These are phyloP conservation scores for Pichia ethanolica DNA, from an alignment of 805 yeast genomes.

Conservation along the genomic window DNA sequence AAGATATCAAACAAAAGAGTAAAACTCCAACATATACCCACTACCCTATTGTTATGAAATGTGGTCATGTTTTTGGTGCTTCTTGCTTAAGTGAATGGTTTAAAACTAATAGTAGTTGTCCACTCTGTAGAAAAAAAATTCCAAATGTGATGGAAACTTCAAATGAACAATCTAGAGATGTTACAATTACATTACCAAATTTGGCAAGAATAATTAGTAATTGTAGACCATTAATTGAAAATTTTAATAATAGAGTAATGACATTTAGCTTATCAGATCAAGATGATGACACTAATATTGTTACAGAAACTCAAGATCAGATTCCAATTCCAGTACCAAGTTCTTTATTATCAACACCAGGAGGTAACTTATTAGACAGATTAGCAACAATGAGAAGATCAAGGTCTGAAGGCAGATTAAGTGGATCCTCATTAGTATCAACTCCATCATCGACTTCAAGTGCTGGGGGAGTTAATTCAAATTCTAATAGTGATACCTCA, in stretches of 20 bases:
- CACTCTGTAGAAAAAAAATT: slow-evolving; percentile 67
- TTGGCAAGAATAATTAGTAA: slow-evolving; percentile 28
- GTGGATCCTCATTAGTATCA: neutral
- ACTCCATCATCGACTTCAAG: neutral
- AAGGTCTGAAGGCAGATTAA: neutral
- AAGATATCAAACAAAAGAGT: neutral
- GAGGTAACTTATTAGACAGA: neutral
- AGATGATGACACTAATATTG: slow-evolving; percentile 8
- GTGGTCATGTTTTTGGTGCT: slow-evolving; percentile 82
- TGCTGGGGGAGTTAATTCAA: neutral
- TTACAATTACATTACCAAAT: slow-evolving; percentile 31
- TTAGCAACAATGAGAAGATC: neutral
- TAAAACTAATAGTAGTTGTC: slow-evolving; percentile 66
- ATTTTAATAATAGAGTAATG: slow-evolving; percentile 25
- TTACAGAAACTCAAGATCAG: neutral
- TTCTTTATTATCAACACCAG: neutral
- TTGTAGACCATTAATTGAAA: slow-evolving; percentile 24
- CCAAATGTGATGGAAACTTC: slow-evolving; percentile 24
- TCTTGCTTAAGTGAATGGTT: slow-evolving; percentile 86
- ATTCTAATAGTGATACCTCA: neutral
- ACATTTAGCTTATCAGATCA: slow-evolving; percentile 27
- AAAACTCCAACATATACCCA: slow-evolving; percentile 39
- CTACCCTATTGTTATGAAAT: slow-evolving; percentile 67
- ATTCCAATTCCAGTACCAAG: neutral
- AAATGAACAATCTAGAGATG: slow-evolving; percentile 10